Conservation (phyloP, 495 filamentous ascomycete species). For the Talaromyces stipitatus region DNA sequence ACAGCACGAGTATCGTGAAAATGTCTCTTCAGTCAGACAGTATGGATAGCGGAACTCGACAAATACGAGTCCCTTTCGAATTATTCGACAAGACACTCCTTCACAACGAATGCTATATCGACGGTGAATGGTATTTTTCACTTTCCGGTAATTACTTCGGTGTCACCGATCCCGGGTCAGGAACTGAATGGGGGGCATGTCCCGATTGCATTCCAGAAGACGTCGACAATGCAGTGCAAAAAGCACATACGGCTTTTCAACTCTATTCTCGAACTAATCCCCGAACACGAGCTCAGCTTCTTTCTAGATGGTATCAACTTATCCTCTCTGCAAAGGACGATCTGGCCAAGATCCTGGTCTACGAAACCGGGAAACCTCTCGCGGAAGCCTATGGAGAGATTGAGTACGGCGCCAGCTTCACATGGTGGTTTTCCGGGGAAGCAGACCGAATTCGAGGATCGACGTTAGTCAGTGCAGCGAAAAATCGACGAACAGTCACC, state of each 20-base stretch:
- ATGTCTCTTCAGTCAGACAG: neutral
- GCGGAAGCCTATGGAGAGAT: constrained; percentile 51
- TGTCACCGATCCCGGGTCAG: constrained; percentile 53
- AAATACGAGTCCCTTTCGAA: neutral
- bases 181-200: constrained; percentile 54
- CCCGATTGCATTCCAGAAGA: constrained; percentile 38
- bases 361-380: constrained; percentile 59
- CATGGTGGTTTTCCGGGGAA: constrained; percentile 61
- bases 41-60: neutral
- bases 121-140: neutral
- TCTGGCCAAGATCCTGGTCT: constrained; percentile 50
- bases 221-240: constrained; percentile 50
- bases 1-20: neutral
- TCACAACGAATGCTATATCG: neutral
- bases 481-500: constrained; percentile 58
- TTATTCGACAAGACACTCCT: neutral
- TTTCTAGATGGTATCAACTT: constrained; percentile 52
- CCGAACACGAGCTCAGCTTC: constrained; percentile 51
- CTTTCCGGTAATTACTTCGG: neutral
- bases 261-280: constrained; percentile 52
- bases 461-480: constrained; percentile 44
- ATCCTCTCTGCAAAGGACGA: constrained; percentile 45
- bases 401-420: constrained; percentile 53
- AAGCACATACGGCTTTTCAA: constrained; percentile 53
- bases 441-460: constrained; percentile 62